Evolutionary conservation across 1,139 yeast genomes (phyloP), one percentile per base, ranked within the genome.

Genomic region (Arxiozyma heterogenica): DNA sequence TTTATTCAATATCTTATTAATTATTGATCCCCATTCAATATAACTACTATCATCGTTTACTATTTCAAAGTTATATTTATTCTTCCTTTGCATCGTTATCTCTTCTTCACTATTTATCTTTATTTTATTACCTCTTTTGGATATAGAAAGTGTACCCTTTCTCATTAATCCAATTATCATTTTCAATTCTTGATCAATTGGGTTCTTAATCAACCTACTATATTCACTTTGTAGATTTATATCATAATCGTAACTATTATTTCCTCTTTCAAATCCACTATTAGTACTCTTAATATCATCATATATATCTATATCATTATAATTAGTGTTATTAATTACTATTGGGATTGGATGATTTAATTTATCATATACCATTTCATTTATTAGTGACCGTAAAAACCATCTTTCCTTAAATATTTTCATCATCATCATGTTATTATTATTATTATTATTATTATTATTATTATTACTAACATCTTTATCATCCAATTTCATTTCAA

Each of bases 311-410:
- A 44, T 39, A 18, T 18, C 23, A 15, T 39, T 27, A 38, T 50
- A 39, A 22, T 12, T 6, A 20, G 25, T 20, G 5, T 25, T 15
- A 22, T 44, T 41, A 34, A 47, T 44, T 12, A 41, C 42, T 21
- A n/a, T 4, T 7, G 49, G 49, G 30, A 46, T 34, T 5, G 42
- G 30, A 34, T 48, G 44, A 25, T 38, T 22, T 25, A 38, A 25
- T 22, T 56, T 52, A 41, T 59, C 58, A 27, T 57, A 54, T 27
- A 62, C 44, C 11, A 63, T 48, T 15, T 60, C 51, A 1, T 66
- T 63, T 1, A 62, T 52, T 22, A 65, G 53, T 3, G 62, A 56
- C 25, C 54, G 53, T 38, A 46, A 38, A 34, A 46, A 46, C 18
- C 22, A 17, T 22, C 42, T 21, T 38, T 46, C 48, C 12, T 34